Evolutionary conservation across 345 rosid species (phyloP), one percentile per base, ranked within the genome.

Genomic region (Acer negundo): DNA sequence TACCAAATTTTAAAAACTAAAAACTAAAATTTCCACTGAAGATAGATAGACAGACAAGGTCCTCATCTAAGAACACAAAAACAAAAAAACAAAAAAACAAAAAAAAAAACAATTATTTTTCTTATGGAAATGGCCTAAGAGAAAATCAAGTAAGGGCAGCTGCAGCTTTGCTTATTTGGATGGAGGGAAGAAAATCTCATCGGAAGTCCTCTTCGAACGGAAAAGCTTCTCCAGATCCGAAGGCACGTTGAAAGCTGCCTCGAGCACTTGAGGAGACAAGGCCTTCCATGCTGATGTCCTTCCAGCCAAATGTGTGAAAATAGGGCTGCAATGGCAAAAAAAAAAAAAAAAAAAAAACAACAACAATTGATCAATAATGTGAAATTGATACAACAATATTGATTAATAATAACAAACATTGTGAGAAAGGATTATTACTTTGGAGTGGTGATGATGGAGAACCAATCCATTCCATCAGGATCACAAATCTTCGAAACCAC

Each of bases 291-390:
- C 87, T 0, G 90, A 87, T 17, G 93, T 95, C 77, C 84, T 92
- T 64, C 99, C 98, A 3, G 97, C 98, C 85, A 95, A 76, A 76
- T 95, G 95, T 19, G 97, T 93, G 91, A 95, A 95, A 10, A 93
- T 82, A 0, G 98, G 98, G 70, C 98, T 93, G 90, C 84, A 83
- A 63, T 17, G 17, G 55, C 22, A 35, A 35, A 31, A 31, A 31
- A 3, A 31, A 31, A 10, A 26, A 16, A n/a, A n/a, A 35, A 35
- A 31, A 31, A 31, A 3, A 31, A 31, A 10, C 22, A 16, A 9
- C 4, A 59, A 42, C 46, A 42, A 42, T 42, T 9, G 11, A 42
- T 42, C 46, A 35, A 35, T 5, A 35, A 35, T 35, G 38, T 49
- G 55, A 49, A 11, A 15, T 11, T 49, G 55, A 49, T 13, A 11